A percentile compares a stretch with the other conserved stretches of the same genome.
Conservation (phyloP, 345 rosid genomes). For the Brassica incana region DNA sequence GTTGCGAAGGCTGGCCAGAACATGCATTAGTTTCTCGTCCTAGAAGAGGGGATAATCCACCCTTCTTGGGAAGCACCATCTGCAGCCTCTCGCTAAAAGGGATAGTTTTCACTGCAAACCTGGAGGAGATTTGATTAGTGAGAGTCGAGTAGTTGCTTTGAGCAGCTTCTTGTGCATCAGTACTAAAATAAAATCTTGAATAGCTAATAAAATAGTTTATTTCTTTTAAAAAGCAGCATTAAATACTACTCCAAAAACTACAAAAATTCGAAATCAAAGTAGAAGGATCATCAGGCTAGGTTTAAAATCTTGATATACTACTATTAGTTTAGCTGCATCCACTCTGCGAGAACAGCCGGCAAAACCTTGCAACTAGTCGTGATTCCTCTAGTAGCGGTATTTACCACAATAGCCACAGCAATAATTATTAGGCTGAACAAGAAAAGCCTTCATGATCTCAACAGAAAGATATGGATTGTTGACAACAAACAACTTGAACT, state of each 20-base stretch:
- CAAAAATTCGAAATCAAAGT: neutral
- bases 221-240: neutral
- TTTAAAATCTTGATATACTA: neutral
- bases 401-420: neutral
- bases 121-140: neutral
- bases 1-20: too few relatives aligned
- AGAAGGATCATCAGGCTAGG: neutral
- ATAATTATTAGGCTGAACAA: neutral
- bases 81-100: neutral
- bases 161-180: neutral
- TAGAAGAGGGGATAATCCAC: too few relatives aligned
- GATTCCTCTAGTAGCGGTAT: too few relatives aligned
- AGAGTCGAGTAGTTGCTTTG: neutral
- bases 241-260: neutral
- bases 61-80: neutral
- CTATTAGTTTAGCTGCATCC: neutral
- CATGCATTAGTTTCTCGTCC: too few relatives aligned
- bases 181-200: neutral
- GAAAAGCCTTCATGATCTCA: neutral
- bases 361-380: neutral
- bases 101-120: neutral
- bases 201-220: neutral
- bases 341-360: neutral
- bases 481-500: neutral
- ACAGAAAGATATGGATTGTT: neutral